Conservation (phyloP, 2,329 filamentous ascomycete genomes). For the Paraphoma chrysanthemicola region DNA sequence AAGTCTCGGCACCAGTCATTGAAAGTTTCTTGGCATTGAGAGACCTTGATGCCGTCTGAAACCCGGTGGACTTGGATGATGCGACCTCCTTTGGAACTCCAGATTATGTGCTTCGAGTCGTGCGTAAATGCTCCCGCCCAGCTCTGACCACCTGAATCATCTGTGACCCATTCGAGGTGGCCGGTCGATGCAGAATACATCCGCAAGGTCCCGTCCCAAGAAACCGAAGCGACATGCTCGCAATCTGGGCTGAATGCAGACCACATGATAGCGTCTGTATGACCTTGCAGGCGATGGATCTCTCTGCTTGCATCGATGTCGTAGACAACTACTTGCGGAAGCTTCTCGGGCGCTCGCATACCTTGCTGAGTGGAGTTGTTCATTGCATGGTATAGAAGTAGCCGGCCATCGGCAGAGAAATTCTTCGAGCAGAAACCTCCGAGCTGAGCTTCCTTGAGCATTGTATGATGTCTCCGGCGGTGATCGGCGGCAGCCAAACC, state of each 20-base stretch:
- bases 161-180: conserved; percentile 24
- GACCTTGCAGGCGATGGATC: conserved; percentile 25
- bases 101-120: conserved; percentile 31
- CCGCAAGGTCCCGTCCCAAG: conserved; percentile 39
- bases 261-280: conserved; percentile 38
- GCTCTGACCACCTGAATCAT: conserved; percentile 20
- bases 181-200: conserved; percentile 30
- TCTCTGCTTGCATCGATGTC: conserved; percentile 23
- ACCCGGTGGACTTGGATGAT: conserved; percentile 27
- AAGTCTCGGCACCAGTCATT: conserved; percentile 27
- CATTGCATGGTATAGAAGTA: conserved; percentile 23
- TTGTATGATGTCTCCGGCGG: conserved; percentile 27
- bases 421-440: conserved; percentile 15
- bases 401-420: conserved; percentile 29
- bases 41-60: conserved; percentile 16
- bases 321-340: conserved; percentile 26
- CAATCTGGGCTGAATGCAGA: conserved; percentile 31
- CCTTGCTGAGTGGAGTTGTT: conserved; percentile 17
- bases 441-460: conserved; percentile 20
- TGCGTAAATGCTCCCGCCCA: conserved; percentile 37
- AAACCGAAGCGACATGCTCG: conserved; percentile 29
- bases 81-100: conserved; percentile 23
- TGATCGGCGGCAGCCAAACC: conserved; percentile 23
- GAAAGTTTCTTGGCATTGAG: conserved; percentile 16
- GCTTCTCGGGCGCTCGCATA: conserved; percentile 8